Evolutionary conservation across 805 yeast species (phyloP), one percentile per base, ranked within the genome.

Genomic region (Candida insectalens): DNA sequence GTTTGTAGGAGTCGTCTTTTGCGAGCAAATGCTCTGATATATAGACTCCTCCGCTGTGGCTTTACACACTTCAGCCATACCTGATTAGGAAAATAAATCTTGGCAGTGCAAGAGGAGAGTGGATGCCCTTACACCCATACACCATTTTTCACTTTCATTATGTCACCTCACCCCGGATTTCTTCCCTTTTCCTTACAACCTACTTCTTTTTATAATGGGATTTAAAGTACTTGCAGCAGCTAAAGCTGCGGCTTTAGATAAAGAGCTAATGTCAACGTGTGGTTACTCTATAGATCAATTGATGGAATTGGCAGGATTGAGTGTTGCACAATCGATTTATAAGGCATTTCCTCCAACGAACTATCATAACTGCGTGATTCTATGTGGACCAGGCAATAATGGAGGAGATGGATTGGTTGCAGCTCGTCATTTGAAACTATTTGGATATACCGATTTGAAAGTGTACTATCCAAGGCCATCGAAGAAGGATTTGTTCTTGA

Each of bases 331-430:
- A 47, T 83, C 94, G 1, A 69, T 88, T 3, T 75, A 72, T 49
- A 69, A 65, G 32, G 66, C 76, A 23, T 83, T 70, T 44, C 94
- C 94, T 2, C 76, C 76, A 1, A 17, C 35, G 3, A 36, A 51
- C 9, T 29, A 49, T 18, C 55, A 62, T 25, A 60, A 55, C 8
- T 77, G 87, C 2, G 59, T 88, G 27, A 69, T 92, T 2, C 62
- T 92, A 4, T 85, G 79, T 8, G 98, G 98, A 0, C 97, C 97
- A 0, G 98, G 98, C 2, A 92, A 92, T 50, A 92, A 92, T 50
- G 89, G 95, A 2, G 98, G 97, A 2, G 98, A 92, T 58, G 98
- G 97, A 0, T 61, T 92, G 10, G 98, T 92, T 2, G 94, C 96
- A 19, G 95, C 96, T 2, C 67, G 98, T 28, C 98, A 92, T 53